phyloP scores from a whole-genome alignment of 352 stramenopile species.

The Phytophthora idaei region DNA sequence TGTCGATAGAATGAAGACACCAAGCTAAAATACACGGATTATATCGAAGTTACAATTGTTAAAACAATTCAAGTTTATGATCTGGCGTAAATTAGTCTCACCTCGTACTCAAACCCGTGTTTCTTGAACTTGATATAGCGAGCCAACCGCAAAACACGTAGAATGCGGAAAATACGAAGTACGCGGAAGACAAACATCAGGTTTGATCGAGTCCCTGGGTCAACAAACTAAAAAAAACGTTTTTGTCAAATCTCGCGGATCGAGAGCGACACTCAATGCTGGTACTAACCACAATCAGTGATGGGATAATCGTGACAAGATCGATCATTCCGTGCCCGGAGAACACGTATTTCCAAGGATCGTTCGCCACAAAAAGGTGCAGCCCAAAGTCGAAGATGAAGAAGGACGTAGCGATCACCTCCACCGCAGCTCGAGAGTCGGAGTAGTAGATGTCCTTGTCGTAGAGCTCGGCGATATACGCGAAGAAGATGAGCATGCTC shows the following conservation, averaged over 20 bases:
- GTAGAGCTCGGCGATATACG: slow-evolving; percentile 61
- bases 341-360: slow-evolving; percentile 52
- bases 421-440: slow-evolving; percentile 29
- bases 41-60: background rate
- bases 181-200: slow-evolving; percentile 73
- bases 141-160: slow-evolving; percentile 65
- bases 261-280: background rate
- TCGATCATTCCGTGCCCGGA: slow-evolving; percentile 68
- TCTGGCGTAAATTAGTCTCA: slow-evolving; percentile 10
- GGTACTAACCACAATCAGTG: slow-evolving; percentile 55
- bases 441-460: slow-evolving; percentile 26
- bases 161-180: slow-evolving; percentile 69
- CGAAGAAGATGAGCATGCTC: slow-evolving; percentile 62
- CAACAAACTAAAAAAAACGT: slow-evolving; percentile 44
- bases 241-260: background rate
- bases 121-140: slow-evolving; percentile 66
- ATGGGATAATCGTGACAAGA: slow-evolving; percentile 71
- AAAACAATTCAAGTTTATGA: background rate
- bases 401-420: slow-evolving; percentile 54
- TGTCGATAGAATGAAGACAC: slow-evolving; percentile 69
- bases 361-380: slow-evolving; percentile 52
- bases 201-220: slow-evolving; percentile 48
- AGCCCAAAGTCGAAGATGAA: slow-evolving; percentile 74
- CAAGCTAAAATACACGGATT: slow-evolving; percentile 35
- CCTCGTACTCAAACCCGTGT: slow-evolving; percentile 78